phyloP scores from a whole-genome alignment of 768 basidiomycete genomes.

The Russula sp. region DNA sequence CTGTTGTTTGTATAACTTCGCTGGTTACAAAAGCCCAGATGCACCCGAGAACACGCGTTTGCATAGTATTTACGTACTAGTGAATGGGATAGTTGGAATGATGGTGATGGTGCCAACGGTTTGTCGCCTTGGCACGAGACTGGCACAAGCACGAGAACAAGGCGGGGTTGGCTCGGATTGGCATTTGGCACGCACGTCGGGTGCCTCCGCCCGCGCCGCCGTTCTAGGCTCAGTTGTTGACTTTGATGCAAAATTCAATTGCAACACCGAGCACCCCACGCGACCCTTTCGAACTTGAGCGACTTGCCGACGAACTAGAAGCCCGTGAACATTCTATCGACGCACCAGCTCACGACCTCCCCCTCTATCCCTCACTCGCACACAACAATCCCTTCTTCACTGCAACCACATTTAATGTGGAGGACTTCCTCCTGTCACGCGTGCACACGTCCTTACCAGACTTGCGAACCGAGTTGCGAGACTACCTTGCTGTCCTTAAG shows the following conservation, averaged over 20 bases:
- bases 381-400: conserved; percentile 75
- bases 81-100: neutral
- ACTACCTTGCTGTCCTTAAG: conserved; percentile 79
- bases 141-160: too few species aligned
- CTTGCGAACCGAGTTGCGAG: conserved; percentile 79
- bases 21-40: conserved; percentile 9
- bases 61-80: neutral
- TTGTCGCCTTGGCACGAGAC: neutral
- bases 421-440: conserved; percentile 84
- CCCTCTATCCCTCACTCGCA: conserved; percentile 67
- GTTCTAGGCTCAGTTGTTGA: neutral
- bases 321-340: conserved; percentile 45
- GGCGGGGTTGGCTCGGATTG: too few species aligned
- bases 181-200: neutral
- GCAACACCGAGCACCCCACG: conserved; percentile 25
- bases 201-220: neutral
- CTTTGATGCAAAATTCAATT: conserved; percentile 18
- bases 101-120: too few species aligned
- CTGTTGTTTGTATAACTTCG: conserved; percentile 27
- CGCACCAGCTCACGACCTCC: conserved; percentile 48
- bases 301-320: conserved; percentile 70
- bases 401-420: conserved; percentile 69
- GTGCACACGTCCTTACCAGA: conserved; percentile 84
- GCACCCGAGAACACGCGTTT: neutral
- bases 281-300: conserved; percentile 67